Conservation (phyloP, 768 basidiomycete species). For the Boletus rubroflammeus region DNA sequence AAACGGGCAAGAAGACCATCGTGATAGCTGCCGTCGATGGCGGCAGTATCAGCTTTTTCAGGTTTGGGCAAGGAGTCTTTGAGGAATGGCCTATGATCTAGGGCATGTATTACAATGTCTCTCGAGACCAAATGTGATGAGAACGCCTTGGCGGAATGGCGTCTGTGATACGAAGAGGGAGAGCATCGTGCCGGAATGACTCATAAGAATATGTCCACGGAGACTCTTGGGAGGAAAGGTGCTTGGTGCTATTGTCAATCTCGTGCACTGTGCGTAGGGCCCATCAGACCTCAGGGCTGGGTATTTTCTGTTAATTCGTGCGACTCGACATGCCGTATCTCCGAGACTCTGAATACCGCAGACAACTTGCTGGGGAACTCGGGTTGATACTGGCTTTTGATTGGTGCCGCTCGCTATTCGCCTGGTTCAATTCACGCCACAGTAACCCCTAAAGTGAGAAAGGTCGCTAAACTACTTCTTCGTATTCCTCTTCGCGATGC, state of each 20-base stretch:
- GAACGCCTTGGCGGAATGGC: background rate
- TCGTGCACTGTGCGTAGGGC: background rate
- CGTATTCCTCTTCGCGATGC: constrained; percentile 48
- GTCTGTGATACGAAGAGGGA: background rate
- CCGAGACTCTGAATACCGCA: background rate
- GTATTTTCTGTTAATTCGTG: background rate
- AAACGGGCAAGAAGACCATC: constrained; percentile 78
- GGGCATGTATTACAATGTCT: background rate
- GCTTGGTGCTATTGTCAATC: background rate
- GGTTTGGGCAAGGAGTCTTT: constrained; percentile 83
- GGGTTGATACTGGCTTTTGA: background rate
- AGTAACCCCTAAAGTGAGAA: background rate
- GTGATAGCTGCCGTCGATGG: constrained; percentile 87
- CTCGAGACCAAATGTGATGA: background rate
- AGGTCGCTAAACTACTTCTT: constrained; percentile 44
- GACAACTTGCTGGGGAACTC: background rate
- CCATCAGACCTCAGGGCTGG: too few species aligned
- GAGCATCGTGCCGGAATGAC: background rate
- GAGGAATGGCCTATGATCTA: constrained; percentile 73
- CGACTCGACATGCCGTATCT: background rate
- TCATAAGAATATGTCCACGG: background rate
- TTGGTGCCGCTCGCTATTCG: background rate
- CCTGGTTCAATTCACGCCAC: background rate
- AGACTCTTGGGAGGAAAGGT: too few species aligned
- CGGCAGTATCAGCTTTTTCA: constrained; percentile 84